These are phyloP conservation scores for Ogataea thermomethanolica DNA, from an alignment of 805 yeast species.

Conservation along the genomic window DNA sequence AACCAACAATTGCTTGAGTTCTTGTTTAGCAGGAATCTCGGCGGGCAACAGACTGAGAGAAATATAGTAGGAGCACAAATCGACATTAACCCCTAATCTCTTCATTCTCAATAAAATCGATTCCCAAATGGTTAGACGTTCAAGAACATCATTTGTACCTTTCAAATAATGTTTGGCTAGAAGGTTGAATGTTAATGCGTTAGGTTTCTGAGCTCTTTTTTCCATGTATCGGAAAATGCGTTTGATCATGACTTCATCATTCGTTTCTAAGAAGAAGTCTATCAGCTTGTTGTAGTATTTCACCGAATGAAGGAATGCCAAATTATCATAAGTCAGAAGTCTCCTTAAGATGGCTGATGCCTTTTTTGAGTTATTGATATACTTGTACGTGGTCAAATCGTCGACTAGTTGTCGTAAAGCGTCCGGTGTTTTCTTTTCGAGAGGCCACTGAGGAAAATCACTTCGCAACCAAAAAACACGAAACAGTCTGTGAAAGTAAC, in stretches of 20 bases:
- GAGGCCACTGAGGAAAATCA: constrained; percentile 9
- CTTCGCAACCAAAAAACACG: constrained; percentile 14
- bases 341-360: constrained; percentile 15
- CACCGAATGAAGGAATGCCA: constrained; percentile 7
- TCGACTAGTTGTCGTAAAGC: constrained; percentile 11
- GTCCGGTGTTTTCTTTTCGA: constrained; percentile 4
- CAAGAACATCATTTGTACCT: constrained; percentile 9
- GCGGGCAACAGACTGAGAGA: constrained; percentile 21
- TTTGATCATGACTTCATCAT: constrained; percentile 40
- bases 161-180: constrained; percentile 21
- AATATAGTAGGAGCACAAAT: constrained; percentile 22
- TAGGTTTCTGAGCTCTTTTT: constrained; percentile 13
- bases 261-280: constrained; percentile 35
- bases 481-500: constrained; percentile 15
- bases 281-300: constrained; percentile 25
- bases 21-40: constrained; percentile 10
- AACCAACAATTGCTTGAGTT: constrained; percentile 13
- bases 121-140: constrained; percentile 20
- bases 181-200: constrained; percentile 22
- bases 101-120: constrained; percentile 15
- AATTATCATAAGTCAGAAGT: constrained; percentile 8
- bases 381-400: constrained; percentile 16
- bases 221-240: constrained; percentile 40
- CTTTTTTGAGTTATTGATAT: constrained; percentile 15
- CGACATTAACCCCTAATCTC: constrained; percentile 12